phyloP scores from a whole-genome alignment of 192 early-diverging fungal genomes.

The Gorgonomyces haynaldii region DNA sequence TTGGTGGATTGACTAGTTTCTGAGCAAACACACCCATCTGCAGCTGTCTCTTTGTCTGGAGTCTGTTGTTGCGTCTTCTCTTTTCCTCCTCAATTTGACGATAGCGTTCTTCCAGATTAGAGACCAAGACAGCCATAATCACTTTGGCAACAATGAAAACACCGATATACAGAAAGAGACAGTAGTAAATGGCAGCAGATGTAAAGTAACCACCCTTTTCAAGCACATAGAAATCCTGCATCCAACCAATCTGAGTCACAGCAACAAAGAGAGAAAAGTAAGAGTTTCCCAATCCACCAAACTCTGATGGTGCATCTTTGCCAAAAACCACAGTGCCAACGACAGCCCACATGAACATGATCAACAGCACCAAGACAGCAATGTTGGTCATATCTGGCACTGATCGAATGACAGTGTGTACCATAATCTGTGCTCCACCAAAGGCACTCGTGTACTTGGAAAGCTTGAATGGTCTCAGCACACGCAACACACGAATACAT shows the following conservation, averaged over 20 bases:
- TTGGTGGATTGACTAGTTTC: slow-evolving; percentile 10
- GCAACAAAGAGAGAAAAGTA: slow-evolving; percentile 24
- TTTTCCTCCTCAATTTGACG: slow-evolving; percentile 10
- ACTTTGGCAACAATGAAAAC: slow-evolving; percentile 26
- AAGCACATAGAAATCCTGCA: slow-evolving; percentile 14
- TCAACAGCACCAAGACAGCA: slow-evolving; percentile 18
- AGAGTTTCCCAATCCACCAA: slow-evolving; percentile 17
- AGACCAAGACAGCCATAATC: slow-evolving; percentile 29
- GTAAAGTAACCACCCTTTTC: slow-evolving; percentile 17
- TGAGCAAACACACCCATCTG: slow-evolving; percentile 10
- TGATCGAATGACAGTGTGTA: slow-evolving; percentile 20
- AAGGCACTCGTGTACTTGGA: slow-evolving; percentile 12
- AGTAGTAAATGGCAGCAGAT: slow-evolving; percentile 20
- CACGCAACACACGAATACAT: neutral
- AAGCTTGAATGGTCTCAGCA: neutral
- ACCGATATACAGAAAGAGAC: slow-evolving; percentile 19
- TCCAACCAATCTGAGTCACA: slow-evolving; percentile 24
- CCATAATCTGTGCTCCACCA: slow-evolving; percentile 18
- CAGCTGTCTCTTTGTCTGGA: slow-evolving; percentile 6
- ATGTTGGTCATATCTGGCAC: slow-evolving; percentile 27
- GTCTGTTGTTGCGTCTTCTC: slow-evolving; percentile 11
- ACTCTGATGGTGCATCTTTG: slow-evolving; percentile 3
- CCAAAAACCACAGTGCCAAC: neutral
- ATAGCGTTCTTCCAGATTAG: slow-evolving; percentile 17
- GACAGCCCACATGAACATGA: slow-evolving; percentile 17